Evolutionary conservation across 495 filamentous ascomycete genomes (phyloP).

Genomic region (Penicillium dipodomyicola): DNA sequence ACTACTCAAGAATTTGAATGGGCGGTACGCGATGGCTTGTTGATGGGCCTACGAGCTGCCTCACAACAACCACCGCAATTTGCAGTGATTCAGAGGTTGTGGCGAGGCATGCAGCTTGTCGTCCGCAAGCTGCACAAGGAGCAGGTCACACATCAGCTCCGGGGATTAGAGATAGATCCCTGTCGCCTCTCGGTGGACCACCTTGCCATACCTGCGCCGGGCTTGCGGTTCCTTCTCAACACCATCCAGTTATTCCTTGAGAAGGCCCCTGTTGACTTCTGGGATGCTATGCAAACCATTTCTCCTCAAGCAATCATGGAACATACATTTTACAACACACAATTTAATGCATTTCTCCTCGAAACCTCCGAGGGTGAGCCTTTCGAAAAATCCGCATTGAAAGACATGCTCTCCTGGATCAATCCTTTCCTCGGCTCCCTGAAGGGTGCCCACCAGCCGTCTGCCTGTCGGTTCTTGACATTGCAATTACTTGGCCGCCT

Average conservation of each 20-base stretch:
- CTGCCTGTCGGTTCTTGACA: constrained; percentile 68
- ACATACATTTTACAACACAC: constrained; percentile 69
- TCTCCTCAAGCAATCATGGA: constrained; percentile 72
- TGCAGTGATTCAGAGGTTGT: constrained; percentile 61
- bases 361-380: constrained; percentile 53
- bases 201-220: constrained; percentile 57
- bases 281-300: constrained; percentile 79
- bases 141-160: constrained; percentile 72
- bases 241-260: constrained; percentile 65
- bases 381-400: constrained; percentile 53
- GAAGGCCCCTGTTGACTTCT: constrained; percentile 74
- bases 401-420: constrained; percentile 69
- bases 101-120: constrained; percentile 71
- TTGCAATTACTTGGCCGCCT: constrained; percentile 66
- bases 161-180: constrained; percentile 74
- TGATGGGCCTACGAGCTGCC: constrained; percentile 35
- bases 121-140: constrained; percentile 67
- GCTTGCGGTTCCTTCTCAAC: constrained; percentile 60
- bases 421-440: constrained; percentile 73
- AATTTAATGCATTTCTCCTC: constrained; percentile 59
- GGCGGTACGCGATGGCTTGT: constrained; percentile 68
- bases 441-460: constrained; percentile 63
- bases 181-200: constrained; percentile 76
- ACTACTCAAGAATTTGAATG: constrained; percentile 74
- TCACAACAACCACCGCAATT: constrained; percentile 49